Evolutionary conservation across 2,329 filamentous ascomycete species (phyloP).

Genomic region (Chaetothyriales sp.): DNA sequence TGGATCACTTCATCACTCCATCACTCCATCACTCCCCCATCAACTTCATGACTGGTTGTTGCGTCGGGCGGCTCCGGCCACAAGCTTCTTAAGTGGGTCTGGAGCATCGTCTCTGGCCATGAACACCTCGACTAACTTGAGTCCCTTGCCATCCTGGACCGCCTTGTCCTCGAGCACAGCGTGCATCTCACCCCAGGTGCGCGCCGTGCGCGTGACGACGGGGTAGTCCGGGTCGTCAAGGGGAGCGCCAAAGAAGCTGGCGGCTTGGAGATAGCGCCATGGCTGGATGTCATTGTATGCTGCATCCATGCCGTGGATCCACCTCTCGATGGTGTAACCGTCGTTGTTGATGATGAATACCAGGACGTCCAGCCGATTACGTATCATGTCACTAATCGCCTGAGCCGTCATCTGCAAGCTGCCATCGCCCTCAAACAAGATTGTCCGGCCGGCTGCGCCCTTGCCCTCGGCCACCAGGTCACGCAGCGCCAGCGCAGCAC

Average conservation of each 20-base stretch:
- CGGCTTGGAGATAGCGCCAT: constrained; percentile 38
- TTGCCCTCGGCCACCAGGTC: constrained; percentile 39
- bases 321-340: constrained; percentile 44
- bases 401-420: constrained; percentile 53
- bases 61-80: constrained; percentile 12
- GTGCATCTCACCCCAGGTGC: constrained; percentile 15
- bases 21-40: too few relatives aligned
- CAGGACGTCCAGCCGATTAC: constrained; percentile 34
- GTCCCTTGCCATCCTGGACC: constrained; percentile 24
- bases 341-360: constrained; percentile 44
- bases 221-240: constrained; percentile 14
- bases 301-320: constrained; percentile 40
- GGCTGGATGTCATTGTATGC: constrained; percentile 41
- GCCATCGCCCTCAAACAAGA: constrained; percentile 47
- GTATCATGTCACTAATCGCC: constrained; percentile 49
- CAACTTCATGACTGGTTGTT: constrained; percentile 4
- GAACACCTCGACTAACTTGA: constrained; percentile 30
- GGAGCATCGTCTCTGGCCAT: constrained; percentile 27
- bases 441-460: constrained; percentile 33
- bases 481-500: constrained; percentile 39
- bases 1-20: too few relatives aligned
- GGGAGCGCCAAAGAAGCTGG: constrained; percentile 18
- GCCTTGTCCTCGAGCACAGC: constrained; percentile 16
- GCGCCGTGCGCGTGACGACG: constrained; percentile 11
- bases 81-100: constrained; percentile 20